Percentiles rank a stretch among this genome's conserved stretches.
These are phyloP conservation scores for Boletus tomentosulus DNA, from an alignment of 768 basidiomycete genomes.

Conservation along the genomic window DNA sequence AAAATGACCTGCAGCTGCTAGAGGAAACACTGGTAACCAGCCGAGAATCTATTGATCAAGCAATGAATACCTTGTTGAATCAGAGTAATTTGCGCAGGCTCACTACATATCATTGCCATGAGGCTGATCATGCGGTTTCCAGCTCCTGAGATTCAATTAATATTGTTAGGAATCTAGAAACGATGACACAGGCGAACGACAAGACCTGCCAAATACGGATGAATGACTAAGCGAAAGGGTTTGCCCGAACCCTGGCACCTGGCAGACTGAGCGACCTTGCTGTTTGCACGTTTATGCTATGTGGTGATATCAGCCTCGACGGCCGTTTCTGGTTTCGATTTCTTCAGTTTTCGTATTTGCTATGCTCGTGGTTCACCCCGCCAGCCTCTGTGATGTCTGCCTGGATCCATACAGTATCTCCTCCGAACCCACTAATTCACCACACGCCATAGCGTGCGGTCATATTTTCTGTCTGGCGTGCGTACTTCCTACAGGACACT, in stretches of 20 bases:
- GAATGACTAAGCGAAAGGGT: conserved; percentile 21
- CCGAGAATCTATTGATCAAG: background rate
- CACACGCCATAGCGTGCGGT: conserved; percentile 72
- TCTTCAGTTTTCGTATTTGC: conserved; percentile 24
- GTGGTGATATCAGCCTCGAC: conserved; percentile 29
- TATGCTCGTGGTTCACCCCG: conserved; percentile 63
- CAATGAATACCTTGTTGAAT: background rate
- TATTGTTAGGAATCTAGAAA: background rate
- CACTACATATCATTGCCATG: background rate
- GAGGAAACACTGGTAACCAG: background rate
- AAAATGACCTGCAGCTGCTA: background rate
- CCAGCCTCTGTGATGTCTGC: conserved; percentile 75
- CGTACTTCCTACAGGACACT: conserved; percentile 28
- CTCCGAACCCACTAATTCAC: conserved; percentile 46
- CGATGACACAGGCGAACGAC: conserved; percentile 3
- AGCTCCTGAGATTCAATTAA: background rate
- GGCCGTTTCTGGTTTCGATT: conserved; percentile 25
- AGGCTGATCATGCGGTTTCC: conserved; percentile 20
- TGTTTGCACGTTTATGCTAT: conserved; percentile 33
- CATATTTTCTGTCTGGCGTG: conserved; percentile 71
- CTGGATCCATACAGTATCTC: conserved; percentile 55
- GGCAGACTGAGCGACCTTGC: conserved; percentile 7
- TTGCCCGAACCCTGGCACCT: conserved; percentile 19
- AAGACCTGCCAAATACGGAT: conserved; percentile 17
- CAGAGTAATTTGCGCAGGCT: too few relatives aligned